A percentile compares a stretch with the other conserved stretches of the same genome.
These are phyloP conservation scores for Rhynchosporium graminicola DNA, from an alignment of 2,329 filamentous ascomycete species.

Conservation along the genomic window DNA sequence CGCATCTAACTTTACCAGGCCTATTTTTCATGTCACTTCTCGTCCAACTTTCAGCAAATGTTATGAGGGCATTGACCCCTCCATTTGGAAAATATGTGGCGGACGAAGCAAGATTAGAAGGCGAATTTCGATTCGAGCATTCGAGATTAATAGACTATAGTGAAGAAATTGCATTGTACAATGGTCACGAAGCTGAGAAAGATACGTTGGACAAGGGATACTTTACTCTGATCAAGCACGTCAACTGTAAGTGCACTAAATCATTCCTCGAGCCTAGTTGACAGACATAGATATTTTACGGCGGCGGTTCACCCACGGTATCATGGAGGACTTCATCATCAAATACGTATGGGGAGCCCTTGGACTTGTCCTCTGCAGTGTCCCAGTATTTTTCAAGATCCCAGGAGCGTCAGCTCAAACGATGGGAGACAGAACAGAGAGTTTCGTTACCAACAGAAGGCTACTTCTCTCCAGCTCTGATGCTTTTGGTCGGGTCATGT, in stretches of 20 bases:
- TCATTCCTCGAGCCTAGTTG: background rate
- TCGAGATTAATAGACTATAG: conserved; percentile 93
- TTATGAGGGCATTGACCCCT: conserved; percentile 92
- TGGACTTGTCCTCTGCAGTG: conserved; percentile 86
- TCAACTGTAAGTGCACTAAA: conserved; percentile 58
- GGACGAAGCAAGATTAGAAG: conserved; percentile 90
- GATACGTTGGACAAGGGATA: conserved; percentile 97
- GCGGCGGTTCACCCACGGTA: conserved; percentile 90
- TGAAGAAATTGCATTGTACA: conserved; percentile 91
- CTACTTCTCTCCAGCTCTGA: conserved; percentile 93
- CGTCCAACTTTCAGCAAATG: conserved; percentile 84
- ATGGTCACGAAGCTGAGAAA: conserved; percentile 91
- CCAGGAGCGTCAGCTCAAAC: conserved; percentile 59
- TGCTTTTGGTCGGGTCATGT: conserved; percentile 94
- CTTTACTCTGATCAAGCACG: conserved; percentile 98
- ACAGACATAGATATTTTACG: conserved; percentile 69
- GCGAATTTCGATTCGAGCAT: conserved; percentile 95
- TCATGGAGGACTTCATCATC: conserved; percentile 99
- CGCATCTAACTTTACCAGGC: conserved; percentile 41
- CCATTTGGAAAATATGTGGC: conserved; percentile 98
- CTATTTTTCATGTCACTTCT: conserved; percentile 93
- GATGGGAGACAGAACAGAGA: conserved; percentile 72
- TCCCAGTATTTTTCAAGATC: conserved; percentile 94
- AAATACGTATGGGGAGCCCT: conserved; percentile 99
- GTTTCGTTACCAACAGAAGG: conserved; percentile 90